Conservation (phyloP, 1,284 basidiomycete species). For the Ceratobasidium sp. region DNA sequence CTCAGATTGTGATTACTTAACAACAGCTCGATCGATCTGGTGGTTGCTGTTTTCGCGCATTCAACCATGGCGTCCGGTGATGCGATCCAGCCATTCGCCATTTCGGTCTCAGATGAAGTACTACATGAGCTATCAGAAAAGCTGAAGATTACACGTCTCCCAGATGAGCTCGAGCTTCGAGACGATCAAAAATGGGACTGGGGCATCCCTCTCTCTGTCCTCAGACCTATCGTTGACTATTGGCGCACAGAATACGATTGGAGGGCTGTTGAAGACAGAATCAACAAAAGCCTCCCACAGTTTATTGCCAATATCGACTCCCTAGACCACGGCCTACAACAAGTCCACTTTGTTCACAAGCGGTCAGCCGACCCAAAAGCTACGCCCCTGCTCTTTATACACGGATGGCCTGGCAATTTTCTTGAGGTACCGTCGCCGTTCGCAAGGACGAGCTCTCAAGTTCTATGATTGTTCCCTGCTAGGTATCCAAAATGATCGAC, state of each 20-base stretch:
- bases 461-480: not conserved
- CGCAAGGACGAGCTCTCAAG: too few relatives aligned
- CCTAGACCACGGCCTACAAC: slow-evolving; percentile 13
- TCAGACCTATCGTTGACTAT: slow-evolving; percentile 39
- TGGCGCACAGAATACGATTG: slow-evolving; percentile 40
- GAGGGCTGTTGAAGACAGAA: slow-evolving; percentile 31
- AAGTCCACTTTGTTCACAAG: slow-evolving; percentile 40
- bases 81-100: slow-evolving; percentile 36
- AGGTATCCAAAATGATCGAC: slow-evolving; percentile 43
- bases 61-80: not conserved
- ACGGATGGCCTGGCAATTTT: slow-evolving; percentile 43
- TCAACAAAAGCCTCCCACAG: slow-evolving; percentile 40
- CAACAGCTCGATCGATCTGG: too few relatives aligned
- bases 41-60: too few relatives aligned
- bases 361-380: slow-evolving; percentile 37
- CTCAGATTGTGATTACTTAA: too few relatives aligned
- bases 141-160: slow-evolving; percentile 37
- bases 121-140: slow-evolving; percentile 33
- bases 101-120: slow-evolving; percentile 35
- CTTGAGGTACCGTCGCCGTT: slow-evolving; percentile 37
- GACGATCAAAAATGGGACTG: slow-evolving; percentile 40
- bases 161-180: slow-evolving; percentile 41
- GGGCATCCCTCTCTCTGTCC: slow-evolving; percentile 38
- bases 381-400: slow-evolving; percentile 38
- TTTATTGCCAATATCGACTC: slow-evolving; percentile 39